Conservation (phyloP, 345 rosid genomes). For the Bretschneidera sinensis region DNA sequence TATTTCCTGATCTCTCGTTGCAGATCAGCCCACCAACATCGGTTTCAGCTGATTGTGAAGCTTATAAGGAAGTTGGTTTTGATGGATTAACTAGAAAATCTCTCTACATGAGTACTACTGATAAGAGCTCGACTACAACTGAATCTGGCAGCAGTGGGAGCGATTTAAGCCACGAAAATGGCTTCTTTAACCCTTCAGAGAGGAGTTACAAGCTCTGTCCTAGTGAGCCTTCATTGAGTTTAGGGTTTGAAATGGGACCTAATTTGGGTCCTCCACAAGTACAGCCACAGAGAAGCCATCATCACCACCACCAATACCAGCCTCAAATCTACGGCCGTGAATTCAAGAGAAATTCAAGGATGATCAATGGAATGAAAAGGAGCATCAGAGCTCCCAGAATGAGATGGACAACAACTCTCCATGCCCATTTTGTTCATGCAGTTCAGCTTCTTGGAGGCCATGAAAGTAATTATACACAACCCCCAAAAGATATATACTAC, state of each 20-base stretch:
- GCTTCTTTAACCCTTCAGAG: constrained; percentile 24
- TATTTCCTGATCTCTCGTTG: constrained; percentile 56
- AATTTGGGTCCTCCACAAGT: constrained; percentile 26
- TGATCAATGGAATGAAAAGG: constrained; percentile 31
- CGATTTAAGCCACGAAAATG: constrained; percentile 70
- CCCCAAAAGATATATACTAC: too few species aligned
- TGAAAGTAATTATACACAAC: too few species aligned
- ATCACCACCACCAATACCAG: constrained; percentile 41
- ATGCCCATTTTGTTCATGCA: constrained; percentile 96
- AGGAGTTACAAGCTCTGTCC: constrained; percentile 21
- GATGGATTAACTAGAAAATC: constrained; percentile 21
- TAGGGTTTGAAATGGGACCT: constrained; percentile 57
- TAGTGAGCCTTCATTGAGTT: constrained; percentile 47
- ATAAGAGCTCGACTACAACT: constrained; percentile 58
- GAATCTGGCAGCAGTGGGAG: constrained; percentile 72
- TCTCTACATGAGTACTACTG: constrained; percentile 38
- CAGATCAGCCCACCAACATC: constrained; percentile 51
- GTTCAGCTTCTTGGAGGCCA: constrained; percentile 99
- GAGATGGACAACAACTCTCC: constrained; percentile 97
- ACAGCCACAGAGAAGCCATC: constrained; percentile 27
- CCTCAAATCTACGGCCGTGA: constrained; percentile 69
- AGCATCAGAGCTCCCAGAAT: constrained; percentile 80
- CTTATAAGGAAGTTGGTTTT: constrained; percentile 14
- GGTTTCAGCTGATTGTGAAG: constrained; percentile 13
- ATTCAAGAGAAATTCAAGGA: constrained; percentile 61